Base-by-base conservation (phyloP, 2,329 filamentous ascomycete species). In the Aspergillus fischeri region DNA sequence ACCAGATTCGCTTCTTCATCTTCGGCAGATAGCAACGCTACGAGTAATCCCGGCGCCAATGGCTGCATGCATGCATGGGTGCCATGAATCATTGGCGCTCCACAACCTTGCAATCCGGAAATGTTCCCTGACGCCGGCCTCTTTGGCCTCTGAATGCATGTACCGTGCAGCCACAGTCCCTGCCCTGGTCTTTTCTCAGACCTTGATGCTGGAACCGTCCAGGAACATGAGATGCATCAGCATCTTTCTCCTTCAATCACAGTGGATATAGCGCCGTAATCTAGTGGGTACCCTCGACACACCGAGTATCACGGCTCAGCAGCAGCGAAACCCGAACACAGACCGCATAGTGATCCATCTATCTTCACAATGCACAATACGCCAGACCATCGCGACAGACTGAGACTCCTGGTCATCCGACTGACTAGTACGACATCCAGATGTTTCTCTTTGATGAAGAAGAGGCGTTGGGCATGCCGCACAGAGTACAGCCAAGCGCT, bases 1-100 rank as follows among this genome's bases (percentile, higher is more conserved):
- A 53, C 25, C 51, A 58, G 56, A 55, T 55, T 44, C 42, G 28
- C 42, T 55, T 58, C 52, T 44, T 52, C 55, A 52, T 20, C 28
- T 11, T 25, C 21, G 42, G 49, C 5, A 25, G 14, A 48, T 21
- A 20, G 51, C 24, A 42, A 45, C 29, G 11, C 14, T 17, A 38
- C 17, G 32, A 38, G 21, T 10, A 45, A 32, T 41, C 11, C 49
- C 32, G 21, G 42, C 27, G 8, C 7, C 20, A 25, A 28, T 45
- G n/a, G 48, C 17, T 52, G 21, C 20, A 49, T 41, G 35, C n/a
- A 52, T 14, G 38, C 17, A 29, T 45, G 8, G 20, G 10, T 21
- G 32, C 17, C 42, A 20, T 27, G 32, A 48, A 17, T 38, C 20
- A 45, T 52, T 52, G 45, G 4, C 44, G 20, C 42, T 45, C 42